Evolutionary conservation across 148 eudicot species (phyloP).

Genomic region (Vaccinium vitisidaea): DNA sequence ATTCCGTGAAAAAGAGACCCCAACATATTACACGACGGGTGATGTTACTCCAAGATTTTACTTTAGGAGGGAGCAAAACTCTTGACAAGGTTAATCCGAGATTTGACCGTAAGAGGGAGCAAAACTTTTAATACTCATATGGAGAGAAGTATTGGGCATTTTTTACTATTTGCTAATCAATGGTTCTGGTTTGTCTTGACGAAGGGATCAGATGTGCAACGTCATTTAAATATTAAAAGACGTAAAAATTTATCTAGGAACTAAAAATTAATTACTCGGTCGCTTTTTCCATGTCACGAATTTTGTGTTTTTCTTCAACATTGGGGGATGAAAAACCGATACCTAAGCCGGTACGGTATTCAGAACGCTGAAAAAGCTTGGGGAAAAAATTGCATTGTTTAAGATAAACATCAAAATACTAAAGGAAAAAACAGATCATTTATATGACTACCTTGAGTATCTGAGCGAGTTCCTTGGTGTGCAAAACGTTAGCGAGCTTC

Average conservation of each 20-base stretch:
- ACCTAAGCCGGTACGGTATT: too few relatives aligned
- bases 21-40: neutral
- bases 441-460: conserved; percentile 41
- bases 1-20: neutral
- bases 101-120: neutral
- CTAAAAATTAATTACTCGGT: too few relatives aligned
- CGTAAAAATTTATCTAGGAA: too few relatives aligned
- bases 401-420: neutral
- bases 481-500: conserved; percentile 89
- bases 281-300: too few relatives aligned
- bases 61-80: neutral
- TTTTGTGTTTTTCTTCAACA: too few relatives aligned
- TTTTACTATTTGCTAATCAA: neutral
- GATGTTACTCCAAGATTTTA: neutral
- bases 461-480: conserved; percentile 77
- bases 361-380: too few relatives aligned
- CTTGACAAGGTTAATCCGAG: neutral
- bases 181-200: neutral
- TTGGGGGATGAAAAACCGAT: too few relatives aligned
- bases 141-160: too few relatives aligned
- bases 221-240: neutral
- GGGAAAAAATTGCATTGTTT: neutral
- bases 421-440: neutral
- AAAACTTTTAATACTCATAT: too few relatives aligned
- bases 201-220: neutral